phyloP scores from a whole-genome alignment of 129 eudicot genomes.

The Centrapalus pauciflorus region DNA sequence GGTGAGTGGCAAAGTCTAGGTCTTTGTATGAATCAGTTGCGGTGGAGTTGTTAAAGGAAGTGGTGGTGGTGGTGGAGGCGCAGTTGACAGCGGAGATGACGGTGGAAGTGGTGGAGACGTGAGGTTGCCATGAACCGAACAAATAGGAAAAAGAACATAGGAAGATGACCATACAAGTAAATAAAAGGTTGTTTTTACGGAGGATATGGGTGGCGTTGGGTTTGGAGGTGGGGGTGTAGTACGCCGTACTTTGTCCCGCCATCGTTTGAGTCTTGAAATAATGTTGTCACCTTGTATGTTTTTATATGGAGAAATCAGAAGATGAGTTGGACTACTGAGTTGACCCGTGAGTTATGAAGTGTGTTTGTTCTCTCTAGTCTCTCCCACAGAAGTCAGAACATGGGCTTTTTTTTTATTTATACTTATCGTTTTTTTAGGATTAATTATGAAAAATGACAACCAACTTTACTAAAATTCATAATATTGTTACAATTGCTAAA shows the following conservation, averaged over 20 bases:
- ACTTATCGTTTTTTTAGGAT: too few relatives aligned
- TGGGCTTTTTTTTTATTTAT: too few relatives aligned
- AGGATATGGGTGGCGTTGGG: constrained; percentile 34
- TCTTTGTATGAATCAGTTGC: not conserved
- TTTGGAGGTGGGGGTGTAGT: constrained; percentile 63
- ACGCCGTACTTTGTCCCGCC: constrained; percentile 55
- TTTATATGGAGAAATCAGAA: not conserved
- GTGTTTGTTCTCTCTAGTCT: not conserved
- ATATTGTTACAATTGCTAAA: too few relatives aligned
- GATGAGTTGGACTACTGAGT: constrained; percentile 11
- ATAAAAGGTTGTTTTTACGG: constrained; percentile 30
- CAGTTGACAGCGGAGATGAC: constrained; percentile 21
- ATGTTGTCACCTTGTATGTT: not conserved
- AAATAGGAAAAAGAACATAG: constrained; percentile 66
- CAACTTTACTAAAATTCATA: too few relatives aligned
- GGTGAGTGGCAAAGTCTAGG: constrained; percentile 76
- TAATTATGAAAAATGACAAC: too few relatives aligned
- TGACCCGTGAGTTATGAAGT: constrained; percentile 8
- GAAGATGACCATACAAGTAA: constrained; percentile 30
- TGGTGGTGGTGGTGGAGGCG: constrained; percentile 24
- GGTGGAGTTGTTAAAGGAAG: constrained; percentile 7
- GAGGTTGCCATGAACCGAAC: constrained; percentile 57
- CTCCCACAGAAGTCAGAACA: too few relatives aligned
- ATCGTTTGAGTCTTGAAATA: constrained; percentile 19
- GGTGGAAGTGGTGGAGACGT: constrained; percentile 23